Percentiles rank a stretch among this genome's conserved stretches.
Conservation (phyloP, 768 basidiomycete species). For the Antrodiella citrinella region DNA sequence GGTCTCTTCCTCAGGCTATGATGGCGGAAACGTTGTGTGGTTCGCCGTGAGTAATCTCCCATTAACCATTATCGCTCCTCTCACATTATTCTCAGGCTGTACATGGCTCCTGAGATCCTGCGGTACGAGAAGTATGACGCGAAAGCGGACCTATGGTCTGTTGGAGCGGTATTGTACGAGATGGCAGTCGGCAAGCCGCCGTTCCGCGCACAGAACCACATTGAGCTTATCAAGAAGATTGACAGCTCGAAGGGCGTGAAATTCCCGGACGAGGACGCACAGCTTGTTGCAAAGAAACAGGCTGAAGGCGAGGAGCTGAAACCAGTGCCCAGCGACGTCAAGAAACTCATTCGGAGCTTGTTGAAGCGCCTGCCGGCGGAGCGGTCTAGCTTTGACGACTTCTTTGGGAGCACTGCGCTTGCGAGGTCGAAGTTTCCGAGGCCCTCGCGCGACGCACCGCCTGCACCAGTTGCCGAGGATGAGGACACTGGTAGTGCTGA, state of each 20-base stretch:
- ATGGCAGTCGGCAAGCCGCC: conserved; percentile 92
- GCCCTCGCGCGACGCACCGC: conserved; percentile 28
- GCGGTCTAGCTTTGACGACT: conserved; percentile 84
- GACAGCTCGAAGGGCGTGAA: conserved; percentile 86
- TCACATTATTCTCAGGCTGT: conserved; percentile 46
- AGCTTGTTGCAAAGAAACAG: conserved; percentile 32
- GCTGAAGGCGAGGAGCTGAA: conserved; percentile 39
- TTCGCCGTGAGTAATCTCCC: conserved; percentile 69
- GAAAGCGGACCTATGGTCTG: conserved; percentile 96
- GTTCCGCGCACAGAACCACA: conserved; percentile 92
- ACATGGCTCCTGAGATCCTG: conserved; percentile 99
- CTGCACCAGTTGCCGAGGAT: conserved; percentile 19
- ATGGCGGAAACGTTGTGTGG: conserved; percentile 98
- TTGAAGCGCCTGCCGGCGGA: conserved; percentile 80
- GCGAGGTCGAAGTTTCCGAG: conserved; percentile 72
- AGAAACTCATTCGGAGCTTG: conserved; percentile 76
- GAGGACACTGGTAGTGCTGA: conserved; percentile 21
- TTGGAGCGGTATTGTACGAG: conserved; percentile 94
- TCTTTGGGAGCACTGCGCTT: conserved; percentile 76
- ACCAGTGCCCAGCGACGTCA: conserved; percentile 73
- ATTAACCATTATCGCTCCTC: too few relatives aligned
- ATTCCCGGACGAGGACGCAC: conserved; percentile 87
- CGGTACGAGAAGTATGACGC: conserved; percentile 97
- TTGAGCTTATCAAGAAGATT: conserved; percentile 90
- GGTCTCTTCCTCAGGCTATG: conserved; percentile 83